These are phyloP conservation scores for Hsuehochloa calcarea DNA, from an alignment of 176 grass and related monocot species.

Conservation along the genomic window DNA sequence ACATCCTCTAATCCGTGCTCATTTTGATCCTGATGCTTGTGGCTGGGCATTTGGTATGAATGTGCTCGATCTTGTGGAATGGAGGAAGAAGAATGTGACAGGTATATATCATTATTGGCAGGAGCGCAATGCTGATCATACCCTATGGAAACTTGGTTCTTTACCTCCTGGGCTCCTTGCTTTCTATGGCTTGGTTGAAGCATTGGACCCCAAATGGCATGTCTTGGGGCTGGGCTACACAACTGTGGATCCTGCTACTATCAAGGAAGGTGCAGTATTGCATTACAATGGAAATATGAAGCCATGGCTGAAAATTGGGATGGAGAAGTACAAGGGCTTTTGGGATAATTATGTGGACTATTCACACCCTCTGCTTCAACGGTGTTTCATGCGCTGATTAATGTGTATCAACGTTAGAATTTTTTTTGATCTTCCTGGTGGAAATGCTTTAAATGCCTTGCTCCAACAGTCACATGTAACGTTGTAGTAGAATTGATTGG, in stretches of 20 bases:
- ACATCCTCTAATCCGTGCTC: slow-evolving; percentile 84
- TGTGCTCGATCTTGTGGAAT: slow-evolving; percentile 84
- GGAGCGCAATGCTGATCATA: slow-evolving; percentile 89
- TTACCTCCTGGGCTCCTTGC: slow-evolving; percentile 91
- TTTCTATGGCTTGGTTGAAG: slow-evolving; percentile 89
- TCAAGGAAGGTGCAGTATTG: slow-evolving; percentile 94
- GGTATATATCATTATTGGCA: slow-evolving; percentile 99
- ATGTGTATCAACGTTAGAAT: slow-evolving; percentile 41
- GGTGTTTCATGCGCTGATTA: slow-evolving; percentile 70
- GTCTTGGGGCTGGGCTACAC: slow-evolving; percentile 96
- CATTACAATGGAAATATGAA: slow-evolving; percentile 99
- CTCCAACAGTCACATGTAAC: slow-evolving; percentile 6
- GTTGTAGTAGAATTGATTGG: slow-evolving; percentile 11
- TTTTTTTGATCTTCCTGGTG: slow-evolving; percentile 39
- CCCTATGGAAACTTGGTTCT: slow-evolving; percentile 95
- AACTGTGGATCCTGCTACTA: slow-evolving; percentile 59
- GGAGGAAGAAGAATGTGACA: slow-evolving; percentile 93
- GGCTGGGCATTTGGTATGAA: slow-evolving; percentile 99
- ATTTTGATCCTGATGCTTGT: slow-evolving; percentile 99
- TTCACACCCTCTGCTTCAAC: slow-evolving; percentile 88
- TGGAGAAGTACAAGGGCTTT: slow-evolving; percentile 95
- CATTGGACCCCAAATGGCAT: slow-evolving; percentile 91
- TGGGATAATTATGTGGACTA: slow-evolving; percentile 99
- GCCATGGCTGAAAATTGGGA: slow-evolving; percentile 98
- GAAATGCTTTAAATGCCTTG: slow-evolving; percentile 14